Conservation (phyloP, 179 eudicot species). For the Amaranthus tricolor region DNA sequence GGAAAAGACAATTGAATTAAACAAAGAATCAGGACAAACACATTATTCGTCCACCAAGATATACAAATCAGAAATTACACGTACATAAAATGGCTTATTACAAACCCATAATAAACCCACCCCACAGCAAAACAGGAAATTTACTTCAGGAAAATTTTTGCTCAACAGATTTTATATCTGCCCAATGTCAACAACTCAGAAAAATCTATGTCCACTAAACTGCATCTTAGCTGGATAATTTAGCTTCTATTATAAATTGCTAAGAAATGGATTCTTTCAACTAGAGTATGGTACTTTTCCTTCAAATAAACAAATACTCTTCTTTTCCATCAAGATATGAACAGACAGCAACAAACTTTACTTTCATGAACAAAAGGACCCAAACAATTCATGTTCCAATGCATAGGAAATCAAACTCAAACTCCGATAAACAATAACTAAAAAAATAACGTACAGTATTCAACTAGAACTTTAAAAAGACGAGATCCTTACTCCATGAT, state of each 20-base stretch:
- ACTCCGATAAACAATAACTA: not conserved
- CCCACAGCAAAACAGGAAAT: not conserved
- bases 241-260: not conserved
- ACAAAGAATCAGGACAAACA: not conserved
- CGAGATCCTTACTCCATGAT: conserved; percentile 37
- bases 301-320: too few species aligned
- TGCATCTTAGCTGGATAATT: not conserved
- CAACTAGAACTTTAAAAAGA: not conserved
- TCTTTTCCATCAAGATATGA: not conserved
- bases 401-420: not conserved
- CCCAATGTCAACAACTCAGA: not conserved
- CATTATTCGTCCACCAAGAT: not conserved
- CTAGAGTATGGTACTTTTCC: too few species aligned
- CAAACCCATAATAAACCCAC: not conserved
- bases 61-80: not conserved
- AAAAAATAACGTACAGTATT: not conserved
- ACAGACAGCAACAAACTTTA: not conserved
- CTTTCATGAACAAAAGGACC: too few species aligned
- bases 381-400: not conserved
- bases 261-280: not conserved
- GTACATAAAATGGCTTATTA: not conserved
- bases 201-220: not conserved
- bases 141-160: not conserved
- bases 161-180: not conserved
- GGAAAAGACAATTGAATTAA: not conserved